Evolutionary conservation across 805 yeast species (phyloP), one percentile per base, ranked within the genome.

Genomic region (Candida xiaguanensis): DNA sequence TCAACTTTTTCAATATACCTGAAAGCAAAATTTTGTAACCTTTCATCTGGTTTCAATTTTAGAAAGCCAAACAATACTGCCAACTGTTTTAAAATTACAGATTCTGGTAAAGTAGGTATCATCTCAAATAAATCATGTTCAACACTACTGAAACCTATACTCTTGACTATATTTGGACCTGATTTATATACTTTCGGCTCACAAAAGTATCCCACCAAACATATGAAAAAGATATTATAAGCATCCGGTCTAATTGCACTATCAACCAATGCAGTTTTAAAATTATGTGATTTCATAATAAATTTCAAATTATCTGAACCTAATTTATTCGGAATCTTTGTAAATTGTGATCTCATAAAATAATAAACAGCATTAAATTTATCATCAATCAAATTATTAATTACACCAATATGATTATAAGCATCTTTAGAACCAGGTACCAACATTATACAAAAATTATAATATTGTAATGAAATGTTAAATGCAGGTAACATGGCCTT

Each of bases 371-470:
- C 76, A 35, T 61, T 60, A 42, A 63, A 70, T 38, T 68, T 69
- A 44, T 73, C 75, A 40, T 69, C 74, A 34, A 65, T 41, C n/a
- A 55, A 36, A 43, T 67, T 67, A 44, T 50, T 46, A 16, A 69
- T 63, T 52, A 67, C 72, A 2, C 82, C 85, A 34, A 77, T 67
- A 47, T 77, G 80, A 47, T 77, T 77, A 48, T 75, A 75, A 20
- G 78, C 82, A 49, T 82, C 89, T 38, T 85, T 85, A 41, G 80
- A 66, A 0, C 86, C 76, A 1, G 91, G 90, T 19, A 82, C 56
- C 14, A 83, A 58, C 19, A 75, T 51, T 23, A 78, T 72, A 14
- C 87, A 79, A 32, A 67, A 56, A 35, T 74, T 68, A 49, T 80
- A 78, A 44, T 52, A 60, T 23, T 47, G 49, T 22, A 65, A 42